Base-by-base conservation (phyloP, 371 early-diverging fungal species). In the Rhizopus delemar region DNA sequence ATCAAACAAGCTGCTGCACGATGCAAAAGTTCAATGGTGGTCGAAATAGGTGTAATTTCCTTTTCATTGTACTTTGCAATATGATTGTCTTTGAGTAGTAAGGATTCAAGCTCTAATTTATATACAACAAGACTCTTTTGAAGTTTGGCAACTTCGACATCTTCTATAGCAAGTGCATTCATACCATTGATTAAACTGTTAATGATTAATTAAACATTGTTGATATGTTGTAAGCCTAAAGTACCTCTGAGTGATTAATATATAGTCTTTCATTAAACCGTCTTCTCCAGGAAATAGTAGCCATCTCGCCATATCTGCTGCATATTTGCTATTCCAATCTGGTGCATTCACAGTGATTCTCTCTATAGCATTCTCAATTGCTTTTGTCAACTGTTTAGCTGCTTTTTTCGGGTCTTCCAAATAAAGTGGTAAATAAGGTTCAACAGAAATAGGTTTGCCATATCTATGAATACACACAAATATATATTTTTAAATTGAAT, bases 381-480 rank as follows among this genome's bases (percentile, higher is more conserved):
- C 77, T 22, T 50, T 67, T 15, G 83, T 83, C 46, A 85, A 64
- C 56, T 63, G 63, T 54, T 85, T 85, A 38, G 81, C 85, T 2
- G 78, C 74, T 15, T 60, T 55, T 55, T 77, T 76, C 9, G 73
- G 67, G 60, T 85, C 82, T 32, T 69, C 46, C 15, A 68, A 55
- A 52, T 78, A 85, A 4, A 80, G 60, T 12, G 70, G 56, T 51
- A 82, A 45, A 51, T 77, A 77, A 2, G 64, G 56, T 22, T 77
- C 80, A n/a, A 80, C 69, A 6, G 73, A 51, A 31, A 85, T 80
- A n/a, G 83, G 82, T 41, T 74, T 68, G 29, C 85, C 85, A 46
- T 75, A 82, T 46, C 81, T 82, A 48, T 29, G 32, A 11, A 51
- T 1, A 52, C 36, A 56, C 12, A 35, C 11, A 33, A 13, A 53